A percentile compares a stretch with the other conserved stretches of the same genome.
Conservation (phyloP, 139 green algal genomes). For the Micractinium conductrix region DNA sequence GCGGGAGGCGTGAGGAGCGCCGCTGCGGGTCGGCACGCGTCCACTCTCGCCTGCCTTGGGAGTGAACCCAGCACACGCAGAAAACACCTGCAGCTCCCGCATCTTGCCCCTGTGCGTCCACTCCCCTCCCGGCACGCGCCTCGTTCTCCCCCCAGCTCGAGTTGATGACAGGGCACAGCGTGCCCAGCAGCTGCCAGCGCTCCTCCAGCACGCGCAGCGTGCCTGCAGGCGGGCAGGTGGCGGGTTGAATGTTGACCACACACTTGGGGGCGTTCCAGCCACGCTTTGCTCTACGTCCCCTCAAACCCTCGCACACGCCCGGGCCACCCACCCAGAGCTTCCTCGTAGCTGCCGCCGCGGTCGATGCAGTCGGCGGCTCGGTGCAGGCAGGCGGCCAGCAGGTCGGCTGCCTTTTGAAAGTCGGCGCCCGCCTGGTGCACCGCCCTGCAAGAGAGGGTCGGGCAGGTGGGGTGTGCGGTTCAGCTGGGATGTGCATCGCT, state of each 20-base stretch:
- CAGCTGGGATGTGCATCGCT: no score
- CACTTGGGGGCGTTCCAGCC: not conserved
- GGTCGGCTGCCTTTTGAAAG: constrained; percentile 1
- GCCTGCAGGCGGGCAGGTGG: not conserved
- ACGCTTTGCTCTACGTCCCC: not conserved
- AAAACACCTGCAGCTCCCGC: no score
- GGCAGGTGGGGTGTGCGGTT: no score
- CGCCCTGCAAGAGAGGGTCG: not conserved
- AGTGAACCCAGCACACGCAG: no score
- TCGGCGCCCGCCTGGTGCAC: not conserved
- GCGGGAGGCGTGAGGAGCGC: no score
- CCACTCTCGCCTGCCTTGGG: no score
- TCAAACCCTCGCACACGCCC: not conserved
- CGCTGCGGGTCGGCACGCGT: no score
- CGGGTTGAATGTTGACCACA: not conserved
- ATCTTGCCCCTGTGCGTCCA: no score
- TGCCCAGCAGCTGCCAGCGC: constrained; percentile 22
- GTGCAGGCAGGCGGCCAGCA: not conserved
- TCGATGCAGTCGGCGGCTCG: constrained; percentile 8
- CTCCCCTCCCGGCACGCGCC: no score
- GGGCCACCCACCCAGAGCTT: not conserved
- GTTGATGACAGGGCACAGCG: constrained; percentile 24
- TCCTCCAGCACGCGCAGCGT: constrained; percentile 14
- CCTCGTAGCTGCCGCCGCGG: not conserved
- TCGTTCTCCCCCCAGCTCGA: constrained; percentile 13